Conservation (phyloP, 441 rosid genomes). For the Populus tomentosa region DNA sequence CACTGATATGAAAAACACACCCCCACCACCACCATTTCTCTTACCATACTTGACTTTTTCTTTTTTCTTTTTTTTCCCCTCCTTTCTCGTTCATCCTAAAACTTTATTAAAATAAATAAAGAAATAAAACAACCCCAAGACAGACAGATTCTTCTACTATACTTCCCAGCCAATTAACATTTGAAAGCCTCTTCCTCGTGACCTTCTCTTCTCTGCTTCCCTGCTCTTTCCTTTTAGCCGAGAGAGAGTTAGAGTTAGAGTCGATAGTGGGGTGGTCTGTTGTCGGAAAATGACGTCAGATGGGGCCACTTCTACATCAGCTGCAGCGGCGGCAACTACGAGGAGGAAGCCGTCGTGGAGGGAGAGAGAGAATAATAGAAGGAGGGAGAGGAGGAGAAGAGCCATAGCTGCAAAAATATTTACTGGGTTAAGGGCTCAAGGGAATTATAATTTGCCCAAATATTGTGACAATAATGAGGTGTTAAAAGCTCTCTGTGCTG, state of each 20-base stretch:
- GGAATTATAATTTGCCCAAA: constrained; percentile 83
- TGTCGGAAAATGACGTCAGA: constrained; percentile 72
- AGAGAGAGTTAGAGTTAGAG: neutral
- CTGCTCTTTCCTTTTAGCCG: constrained; percentile 7
- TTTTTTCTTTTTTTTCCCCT: neutral
- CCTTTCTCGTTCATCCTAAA: neutral
- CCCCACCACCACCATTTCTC: constrained; percentile 6
- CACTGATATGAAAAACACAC: constrained; percentile 10
- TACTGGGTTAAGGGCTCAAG: constrained; percentile 80
- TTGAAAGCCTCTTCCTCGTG: constrained; percentile 63
- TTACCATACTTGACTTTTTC: neutral
- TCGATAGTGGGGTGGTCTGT: constrained; percentile 1
- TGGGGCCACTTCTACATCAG: constrained; percentile 74
- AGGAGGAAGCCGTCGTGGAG: constrained; percentile 96
- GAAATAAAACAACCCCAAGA: constrained; percentile 2
- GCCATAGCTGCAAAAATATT: constrained; percentile 85
- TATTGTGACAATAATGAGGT: constrained; percentile 98
- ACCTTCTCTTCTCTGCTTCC: constrained; percentile 25
- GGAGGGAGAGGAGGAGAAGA: constrained; percentile 87
- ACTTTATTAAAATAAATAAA: neutral
- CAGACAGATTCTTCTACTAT: constrained; percentile 30
- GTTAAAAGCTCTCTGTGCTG: constrained; percentile 54
- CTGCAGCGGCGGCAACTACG: constrained; percentile 23
- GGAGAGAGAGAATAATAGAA: constrained; percentile 91
- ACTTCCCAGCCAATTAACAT: constrained; percentile 32